These are phyloP conservation scores for Neonectria punicea DNA, from an alignment of 2,329 filamentous ascomycete genomes.

Conservation along the genomic window DNA sequence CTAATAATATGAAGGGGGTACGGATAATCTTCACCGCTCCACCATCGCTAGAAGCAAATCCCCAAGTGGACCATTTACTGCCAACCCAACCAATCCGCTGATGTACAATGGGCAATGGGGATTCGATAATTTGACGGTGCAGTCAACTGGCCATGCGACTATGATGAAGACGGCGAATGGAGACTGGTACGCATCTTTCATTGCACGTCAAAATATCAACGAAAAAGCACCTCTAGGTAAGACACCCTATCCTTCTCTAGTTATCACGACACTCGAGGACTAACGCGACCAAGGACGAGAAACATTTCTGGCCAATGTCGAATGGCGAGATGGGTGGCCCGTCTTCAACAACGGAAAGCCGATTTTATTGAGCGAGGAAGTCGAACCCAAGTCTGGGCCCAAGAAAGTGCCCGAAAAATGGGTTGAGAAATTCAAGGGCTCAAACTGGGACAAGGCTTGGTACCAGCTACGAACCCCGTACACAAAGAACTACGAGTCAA, in stretches of 20 bases:
- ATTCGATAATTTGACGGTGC: slow-evolving; percentile 10
- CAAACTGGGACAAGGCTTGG: slow-evolving; percentile 4
- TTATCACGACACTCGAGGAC: too few relatives aligned
- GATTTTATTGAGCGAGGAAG: slow-evolving; percentile 8
- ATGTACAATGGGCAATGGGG: slow-evolving; percentile 9
- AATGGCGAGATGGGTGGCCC: slow-evolving; percentile 15
- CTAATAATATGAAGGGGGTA: slow-evolving; percentile 2
- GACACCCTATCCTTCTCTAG: too few relatives aligned
- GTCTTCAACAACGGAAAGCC: slow-evolving; percentile 8
- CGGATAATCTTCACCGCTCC: slow-evolving; percentile 8
- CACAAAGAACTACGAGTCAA: slow-evolving; percentile 13
- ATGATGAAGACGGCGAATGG: background rate
- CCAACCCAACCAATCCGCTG: slow-evolving; percentile 9
- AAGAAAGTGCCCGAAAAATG: background rate
- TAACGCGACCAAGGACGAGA: background rate
- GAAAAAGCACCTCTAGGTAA: slow-evolving; percentile 2
- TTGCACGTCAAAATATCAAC: slow-evolving; percentile 16
- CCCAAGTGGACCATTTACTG: background rate
- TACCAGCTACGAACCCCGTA: slow-evolving; percentile 19
- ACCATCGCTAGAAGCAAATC: slow-evolving; percentile 10
- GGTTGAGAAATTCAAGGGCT: slow-evolving; percentile 3
- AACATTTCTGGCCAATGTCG: slow-evolving; percentile 4
- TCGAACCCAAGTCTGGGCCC: background rate
- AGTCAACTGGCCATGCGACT: slow-evolving; percentile 17
- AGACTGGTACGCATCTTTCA: slow-evolving; percentile 18